Evolutionary conservation across 306 rosid species (phyloP).

Genomic region (Cucurbita argyrosperma): DNA sequence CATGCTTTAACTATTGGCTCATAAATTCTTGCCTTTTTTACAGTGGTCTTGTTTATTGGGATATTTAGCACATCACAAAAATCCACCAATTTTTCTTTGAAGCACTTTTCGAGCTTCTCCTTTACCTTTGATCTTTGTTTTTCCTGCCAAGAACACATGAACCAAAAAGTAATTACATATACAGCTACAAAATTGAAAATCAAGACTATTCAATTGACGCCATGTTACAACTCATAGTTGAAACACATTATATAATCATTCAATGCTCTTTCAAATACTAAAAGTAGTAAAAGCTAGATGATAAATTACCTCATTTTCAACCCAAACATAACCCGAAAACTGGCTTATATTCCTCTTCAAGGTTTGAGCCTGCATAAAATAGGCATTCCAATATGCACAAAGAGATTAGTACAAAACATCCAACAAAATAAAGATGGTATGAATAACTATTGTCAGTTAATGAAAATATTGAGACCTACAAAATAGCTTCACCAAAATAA

Average conservation of each 20-base stretch:
- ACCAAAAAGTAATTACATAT: background rate
- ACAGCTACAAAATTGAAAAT: background rate
- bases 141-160: slow-evolving; percentile 33
- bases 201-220: background rate
- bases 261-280: background rate
- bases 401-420: background rate
- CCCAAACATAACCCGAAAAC: slow-evolving; percentile 83
- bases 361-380: slow-evolving; percentile 36
- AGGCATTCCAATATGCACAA: background rate
- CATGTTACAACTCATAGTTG: background rate
- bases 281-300: background rate
- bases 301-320: slow-evolving; percentile 59
- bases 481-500: background rate
- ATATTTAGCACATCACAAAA: slow-evolving; percentile 85
- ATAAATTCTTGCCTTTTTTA: slow-evolving; percentile 47
- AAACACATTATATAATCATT: no score
- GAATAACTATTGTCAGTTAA: background rate
- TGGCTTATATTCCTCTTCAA: slow-evolving; percentile 58
- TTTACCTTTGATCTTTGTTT: slow-evolving; percentile 63
- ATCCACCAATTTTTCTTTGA: slow-evolving; percentile 76
- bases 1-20: background rate
- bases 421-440: background rate
- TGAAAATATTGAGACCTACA: background rate
- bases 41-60: slow-evolving; percentile 45
- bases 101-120: slow-evolving; percentile 83